These are phyloP conservation scores for Amanita subjunquillea DNA, from an alignment of 768 basidiomycete genomes.

Conservation along the genomic window DNA sequence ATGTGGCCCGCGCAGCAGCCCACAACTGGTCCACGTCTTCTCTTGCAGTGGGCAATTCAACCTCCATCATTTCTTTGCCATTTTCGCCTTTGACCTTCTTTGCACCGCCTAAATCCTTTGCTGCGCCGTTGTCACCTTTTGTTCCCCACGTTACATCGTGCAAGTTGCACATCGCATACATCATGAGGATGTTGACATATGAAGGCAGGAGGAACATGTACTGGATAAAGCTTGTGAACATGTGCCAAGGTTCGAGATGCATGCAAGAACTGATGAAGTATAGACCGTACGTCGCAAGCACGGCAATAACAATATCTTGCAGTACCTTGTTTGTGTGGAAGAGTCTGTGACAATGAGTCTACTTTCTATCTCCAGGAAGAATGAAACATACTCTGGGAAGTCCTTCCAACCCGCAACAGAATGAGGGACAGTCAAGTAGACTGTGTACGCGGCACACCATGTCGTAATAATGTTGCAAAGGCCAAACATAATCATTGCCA, in stretches of 20 bases:
- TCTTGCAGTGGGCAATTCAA: conserved; percentile 68
- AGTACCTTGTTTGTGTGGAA: conserved; percentile 58
- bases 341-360: conserved; percentile 27
- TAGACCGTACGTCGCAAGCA: conserved; percentile 69
- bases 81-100: conserved; percentile 81
- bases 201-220: conserved; percentile 86
- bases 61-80: conserved; percentile 82
- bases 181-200: conserved; percentile 79
- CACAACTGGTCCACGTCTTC: conserved; percentile 88
- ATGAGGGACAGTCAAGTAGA: conserved; percentile 77
- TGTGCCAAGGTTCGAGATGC: conserved; percentile 94
- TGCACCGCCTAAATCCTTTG: conserved; percentile 84
- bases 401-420: conserved; percentile 66
- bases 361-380: not conserved
- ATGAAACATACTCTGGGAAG: conserved; percentile 47
- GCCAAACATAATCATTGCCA: conserved; percentile 72
- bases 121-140: conserved; percentile 81
- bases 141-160: conserved; percentile 92
- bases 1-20: conserved; percentile 61
- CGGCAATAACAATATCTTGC: conserved; percentile 76
- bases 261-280: conserved; percentile 83
- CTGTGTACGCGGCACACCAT: conserved; percentile 88
- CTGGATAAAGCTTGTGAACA: conserved; percentile 87
- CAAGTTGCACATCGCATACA: conserved; percentile 90
- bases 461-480: conserved; percentile 69